Evolutionary conservation across 495 filamentous ascomycete genomes (phyloP).

Genomic region (Aspergillus olivimuriae): DNA sequence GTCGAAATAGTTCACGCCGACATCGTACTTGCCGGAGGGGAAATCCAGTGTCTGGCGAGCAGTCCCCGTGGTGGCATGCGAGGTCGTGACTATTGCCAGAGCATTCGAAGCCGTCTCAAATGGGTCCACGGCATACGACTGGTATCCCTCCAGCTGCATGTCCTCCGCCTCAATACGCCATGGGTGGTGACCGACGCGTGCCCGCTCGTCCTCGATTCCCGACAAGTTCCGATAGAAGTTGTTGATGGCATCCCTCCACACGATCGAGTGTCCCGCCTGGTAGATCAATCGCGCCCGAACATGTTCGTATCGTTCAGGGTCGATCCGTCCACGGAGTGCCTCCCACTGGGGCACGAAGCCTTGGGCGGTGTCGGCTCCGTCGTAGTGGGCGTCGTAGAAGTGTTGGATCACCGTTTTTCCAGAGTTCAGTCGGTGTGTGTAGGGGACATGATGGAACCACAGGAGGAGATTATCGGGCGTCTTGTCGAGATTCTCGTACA

Average conservation of each 20-base stretch:
- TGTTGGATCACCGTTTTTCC: constrained; percentile 70
- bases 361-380: constrained; percentile 52
- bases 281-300: constrained; percentile 51
- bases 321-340: constrained; percentile 48
- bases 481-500: constrained; percentile 54
- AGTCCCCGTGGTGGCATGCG: constrained; percentile 44
- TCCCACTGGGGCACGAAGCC: constrained; percentile 50
- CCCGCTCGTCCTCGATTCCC: constrained; percentile 46
- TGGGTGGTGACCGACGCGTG: constrained; percentile 51
- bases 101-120: constrained; percentile 49
- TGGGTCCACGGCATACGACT: constrained; percentile 40
- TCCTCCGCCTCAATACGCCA: constrained; percentile 60
- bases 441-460: constrained; percentile 73
- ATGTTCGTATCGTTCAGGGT: constrained; percentile 55
- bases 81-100: constrained; percentile 41
- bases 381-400: constrained; percentile 69
- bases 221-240: constrained; percentile 57
- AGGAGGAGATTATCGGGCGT: constrained; percentile 65
- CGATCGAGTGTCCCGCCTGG: constrained; percentile 62
- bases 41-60: constrained; percentile 42
- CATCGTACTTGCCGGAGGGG: constrained; percentile 48
- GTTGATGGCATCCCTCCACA: constrained; percentile 62
- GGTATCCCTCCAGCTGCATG: constrained; percentile 54
- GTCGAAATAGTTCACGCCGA: constrained; percentile 65
- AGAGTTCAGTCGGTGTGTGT: constrained; percentile 56